Evolutionary conservation across 352 stramenopile genomes (phyloP).

Genomic region (Phytophthora melonis): DNA sequence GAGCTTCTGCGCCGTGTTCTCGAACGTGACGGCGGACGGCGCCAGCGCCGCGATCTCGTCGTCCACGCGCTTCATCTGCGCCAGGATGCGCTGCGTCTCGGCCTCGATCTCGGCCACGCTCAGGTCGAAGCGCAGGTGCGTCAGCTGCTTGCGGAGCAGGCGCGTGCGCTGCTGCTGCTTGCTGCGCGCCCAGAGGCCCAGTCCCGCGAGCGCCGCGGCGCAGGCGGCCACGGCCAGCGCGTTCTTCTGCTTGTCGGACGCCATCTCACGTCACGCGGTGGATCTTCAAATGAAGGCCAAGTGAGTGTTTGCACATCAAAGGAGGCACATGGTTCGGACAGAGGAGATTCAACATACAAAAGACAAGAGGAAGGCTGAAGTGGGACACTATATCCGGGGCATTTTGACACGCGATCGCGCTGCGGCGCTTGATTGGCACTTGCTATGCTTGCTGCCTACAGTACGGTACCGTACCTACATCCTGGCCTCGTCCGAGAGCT

Average conservation of each 20-base stretch:
- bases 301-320: background rate
- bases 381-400: background rate
- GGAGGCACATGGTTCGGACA: background rate
- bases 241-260: slow-evolving; percentile 70
- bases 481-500: slow-evolving; percentile 52
- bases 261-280: slow-evolving; percentile 16
- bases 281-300: slow-evolving; percentile 30
- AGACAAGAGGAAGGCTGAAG: background rate
- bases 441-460: no score
- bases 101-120: slow-evolving; percentile 77
- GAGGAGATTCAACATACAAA: background rate
- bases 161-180: slow-evolving; percentile 57
- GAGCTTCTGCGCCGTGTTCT: slow-evolving; percentile 79
- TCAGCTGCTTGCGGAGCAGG: slow-evolving; percentile 62
- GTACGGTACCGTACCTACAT: slow-evolving; percentile 37
- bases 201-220: slow-evolving; percentile 53
- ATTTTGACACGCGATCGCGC: background rate
- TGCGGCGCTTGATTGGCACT: background rate
- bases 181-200: slow-evolving; percentile 58
- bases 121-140: slow-evolving; percentile 77
- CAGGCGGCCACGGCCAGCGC: slow-evolving; percentile 62
- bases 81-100: slow-evolving; percentile 71
- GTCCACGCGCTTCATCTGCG: slow-evolving; percentile 74
- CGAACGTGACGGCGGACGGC: slow-evolving; percentile 58
- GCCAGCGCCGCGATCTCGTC: slow-evolving; percentile 70